Evolutionary conservation across 1,139 yeast species (phyloP), one percentile per base, ranked within the genome.

Genomic region (Suhomyces chickasaworum): DNA sequence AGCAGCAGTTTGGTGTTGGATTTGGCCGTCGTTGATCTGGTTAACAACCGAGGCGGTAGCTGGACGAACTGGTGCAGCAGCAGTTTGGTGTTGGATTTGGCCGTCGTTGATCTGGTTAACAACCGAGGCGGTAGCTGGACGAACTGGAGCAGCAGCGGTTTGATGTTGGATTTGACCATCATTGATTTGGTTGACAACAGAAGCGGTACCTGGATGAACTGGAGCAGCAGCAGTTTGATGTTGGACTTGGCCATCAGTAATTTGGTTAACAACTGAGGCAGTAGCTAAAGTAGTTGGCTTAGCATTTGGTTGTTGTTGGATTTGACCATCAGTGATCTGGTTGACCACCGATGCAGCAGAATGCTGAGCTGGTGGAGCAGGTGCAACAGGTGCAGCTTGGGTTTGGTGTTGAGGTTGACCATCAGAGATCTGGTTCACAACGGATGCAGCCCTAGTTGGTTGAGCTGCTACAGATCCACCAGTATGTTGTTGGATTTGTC

Each of bases 1-100:
- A 38, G 64, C 51, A 46, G 68, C 53, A 40, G 73, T 36, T 32
- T 44, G 47, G 8, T 44, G 51, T 41, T 51, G 74, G 27, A 63
- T 61, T 59, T 69, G 73, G 35, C 73, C 72, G 47, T 67, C 71
- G 42, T 55, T 47, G 42, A 63, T 59, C 56, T 66, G 68, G 46
- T 54, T 50, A 21, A 53, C 63, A 33, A 50, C 62, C 16, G 56
- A 41, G 35, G 58, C 57, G 42, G 54, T 41, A 20, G 64, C 60
- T 25, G 70, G 55, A 9, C 38, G 32, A 30, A 57, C 35, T 31
- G 16, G 41, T 4, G 55, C 56, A 34, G 51, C 38, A 21, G 57
- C 32, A 67, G 52, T 35, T 61, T 50, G 64, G 47, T 75, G 71
- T 59, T 75, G 86, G 55, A 80, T 69, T 70, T 82, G 86, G 48